Percentiles rank a stretch among this genome's conserved stretches.
These are phyloP conservation scores for Sambucus nigra DNA, from an alignment of 129 eudicot species.

Conservation along the genomic window DNA sequence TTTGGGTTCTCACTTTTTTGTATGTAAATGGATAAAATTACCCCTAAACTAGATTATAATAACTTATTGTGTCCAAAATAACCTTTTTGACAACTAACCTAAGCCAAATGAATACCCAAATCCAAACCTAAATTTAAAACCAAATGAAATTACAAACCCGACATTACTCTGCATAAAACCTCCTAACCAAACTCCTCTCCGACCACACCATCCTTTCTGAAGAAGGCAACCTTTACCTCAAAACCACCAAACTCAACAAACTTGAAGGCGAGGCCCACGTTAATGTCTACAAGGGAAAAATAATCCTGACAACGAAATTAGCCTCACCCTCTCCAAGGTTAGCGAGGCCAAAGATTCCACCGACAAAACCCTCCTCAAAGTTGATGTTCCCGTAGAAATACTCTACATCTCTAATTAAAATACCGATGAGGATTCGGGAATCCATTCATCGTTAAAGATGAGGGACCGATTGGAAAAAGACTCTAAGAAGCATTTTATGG, in stretches of 20 bases:
- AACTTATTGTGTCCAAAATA: no score
- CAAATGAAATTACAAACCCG: no score
- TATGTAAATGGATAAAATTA: no score
- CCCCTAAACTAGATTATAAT: no score
- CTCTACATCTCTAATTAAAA: conserved; percentile 83
- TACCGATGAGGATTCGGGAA: conserved; percentile 93
- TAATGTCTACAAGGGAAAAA: conserved; percentile 81
- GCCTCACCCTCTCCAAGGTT: conserved; percentile 40
- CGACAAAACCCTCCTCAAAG: conserved; percentile 21
- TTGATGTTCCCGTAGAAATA: conserved; percentile 56
- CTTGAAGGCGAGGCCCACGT: conserved; percentile 89
- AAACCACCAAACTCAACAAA: conserved; percentile 43
- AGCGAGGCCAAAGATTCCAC: conserved; percentile 57
- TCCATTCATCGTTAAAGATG: conserved; percentile 62
- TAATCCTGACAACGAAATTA: conserved; percentile 76
- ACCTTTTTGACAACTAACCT: no score
- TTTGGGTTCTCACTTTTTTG: no score
- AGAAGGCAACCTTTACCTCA: conserved; percentile 59
- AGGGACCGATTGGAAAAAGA: conserved; percentile 67
- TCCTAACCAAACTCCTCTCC: conserved; percentile 41
- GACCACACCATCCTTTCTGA: conserved; percentile 46
- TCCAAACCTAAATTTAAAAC: no score
- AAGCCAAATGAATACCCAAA: no score
- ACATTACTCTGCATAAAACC: no score
- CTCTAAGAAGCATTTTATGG: conserved; percentile 70